phyloP scores from a whole-genome alignment of 306 rosid genomes.

The Medicago arabica region DNA sequence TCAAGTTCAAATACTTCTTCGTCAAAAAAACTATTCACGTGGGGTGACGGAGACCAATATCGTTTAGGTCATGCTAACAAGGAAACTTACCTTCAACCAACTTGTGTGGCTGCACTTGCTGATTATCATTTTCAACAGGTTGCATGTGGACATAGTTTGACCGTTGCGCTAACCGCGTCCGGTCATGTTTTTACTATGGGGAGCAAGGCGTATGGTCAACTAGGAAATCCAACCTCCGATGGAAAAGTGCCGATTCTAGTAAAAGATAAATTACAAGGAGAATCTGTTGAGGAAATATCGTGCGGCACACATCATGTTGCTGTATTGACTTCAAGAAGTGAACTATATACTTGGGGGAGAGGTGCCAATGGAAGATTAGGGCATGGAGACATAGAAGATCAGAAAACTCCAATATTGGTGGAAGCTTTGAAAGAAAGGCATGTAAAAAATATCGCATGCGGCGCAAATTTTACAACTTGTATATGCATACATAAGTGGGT shows the following conservation, averaged over 20 bases:
- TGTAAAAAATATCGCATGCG: constrained; percentile 81
- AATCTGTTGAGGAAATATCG: constrained; percentile 86
- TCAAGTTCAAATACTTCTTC: constrained; percentile 54
- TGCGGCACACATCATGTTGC: constrained; percentile 89
- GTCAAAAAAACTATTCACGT: constrained; percentile 76
- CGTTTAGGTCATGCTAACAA: constrained; percentile 88
- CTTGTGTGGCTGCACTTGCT: constrained; percentile 80
- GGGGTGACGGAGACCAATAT: constrained; percentile 96
- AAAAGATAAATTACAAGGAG: constrained; percentile 82
- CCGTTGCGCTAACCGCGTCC: constrained; percentile 82
- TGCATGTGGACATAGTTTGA: constrained; percentile 86
- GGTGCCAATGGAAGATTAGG: constrained; percentile 97
- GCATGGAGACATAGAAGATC: constrained; percentile 79
- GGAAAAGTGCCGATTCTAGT: constrained; percentile 83
- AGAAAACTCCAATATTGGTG: constrained; percentile 74
- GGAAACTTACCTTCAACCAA: constrained; percentile 82
- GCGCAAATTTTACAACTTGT: constrained; percentile 81
- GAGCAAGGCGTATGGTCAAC: constrained; percentile 71
- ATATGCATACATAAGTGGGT: constrained; percentile 95
- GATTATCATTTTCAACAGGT: constrained; percentile 86
- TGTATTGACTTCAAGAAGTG: constrained; percentile 89
- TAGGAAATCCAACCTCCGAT: constrained; percentile 82
- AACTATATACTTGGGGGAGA: constrained; percentile 93
- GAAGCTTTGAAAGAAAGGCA: constrained; percentile 89
- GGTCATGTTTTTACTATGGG: constrained; percentile 98